These are phyloP conservation scores for Hanseniaspora lachancei DNA, from an alignment of 805 yeast genomes.

Conservation along the genomic window DNA sequence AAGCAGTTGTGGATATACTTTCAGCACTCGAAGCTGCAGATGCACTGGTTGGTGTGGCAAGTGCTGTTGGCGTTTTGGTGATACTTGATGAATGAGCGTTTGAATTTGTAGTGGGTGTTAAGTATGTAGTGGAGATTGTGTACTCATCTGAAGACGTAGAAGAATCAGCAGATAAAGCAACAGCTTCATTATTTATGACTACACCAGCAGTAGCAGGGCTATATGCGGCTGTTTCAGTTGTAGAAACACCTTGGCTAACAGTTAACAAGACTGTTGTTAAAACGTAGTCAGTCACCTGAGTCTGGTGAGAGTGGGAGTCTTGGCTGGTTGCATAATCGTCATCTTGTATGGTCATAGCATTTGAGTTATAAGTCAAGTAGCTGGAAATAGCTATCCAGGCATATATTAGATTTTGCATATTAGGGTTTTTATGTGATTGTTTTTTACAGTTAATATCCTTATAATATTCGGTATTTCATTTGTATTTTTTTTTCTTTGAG, in stretches of 20 bases:
- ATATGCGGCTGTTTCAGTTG: background rate
- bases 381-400: background rate
- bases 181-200: background rate
- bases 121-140: background rate
- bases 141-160: background rate
- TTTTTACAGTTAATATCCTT: no score
- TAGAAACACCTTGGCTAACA: background rate
- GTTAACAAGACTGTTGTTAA: background rate
- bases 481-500: no score
- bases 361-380: background rate
- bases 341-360: background rate
- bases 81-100: background rate
- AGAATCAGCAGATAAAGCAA: background rate
- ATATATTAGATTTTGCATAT: background rate
- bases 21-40: background rate
- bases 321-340: background rate
- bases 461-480: no score
- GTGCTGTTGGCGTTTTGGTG: background rate
- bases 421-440: background rate
- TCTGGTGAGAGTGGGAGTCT: background rate
- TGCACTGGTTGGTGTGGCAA: slow-evolving; percentile 13
- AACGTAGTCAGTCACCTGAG: background rate
- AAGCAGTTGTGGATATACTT: background rate
- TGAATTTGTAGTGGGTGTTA: background rate
- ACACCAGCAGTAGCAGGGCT: background rate